Evolutionary conservation across 2,329 filamentous ascomycete genomes (phyloP).

Genomic region (Pseudocercospora fuligena): DNA sequence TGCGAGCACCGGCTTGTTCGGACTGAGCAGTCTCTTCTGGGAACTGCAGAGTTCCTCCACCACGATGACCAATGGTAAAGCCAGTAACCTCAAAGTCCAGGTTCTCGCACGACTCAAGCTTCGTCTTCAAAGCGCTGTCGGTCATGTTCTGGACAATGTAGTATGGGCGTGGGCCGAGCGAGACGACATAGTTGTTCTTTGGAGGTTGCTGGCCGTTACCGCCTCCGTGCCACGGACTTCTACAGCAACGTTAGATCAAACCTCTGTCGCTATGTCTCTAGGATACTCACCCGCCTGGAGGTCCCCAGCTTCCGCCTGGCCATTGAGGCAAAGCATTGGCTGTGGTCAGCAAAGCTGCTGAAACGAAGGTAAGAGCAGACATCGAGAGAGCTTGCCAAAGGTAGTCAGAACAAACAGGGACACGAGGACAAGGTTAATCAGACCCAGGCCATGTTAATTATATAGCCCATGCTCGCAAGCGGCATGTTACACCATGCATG

Average conservation of each 20-base stretch:
- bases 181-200: not conserved
- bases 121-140: constrained; percentile 17
- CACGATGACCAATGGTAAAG: constrained; percentile 18
- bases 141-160: constrained; percentile 22
- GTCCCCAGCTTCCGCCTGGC: not conserved
- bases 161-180: constrained; percentile 19
- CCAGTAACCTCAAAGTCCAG: constrained; percentile 15
- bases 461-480: not conserved
- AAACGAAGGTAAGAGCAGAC: not conserved
- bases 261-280: not conserved
- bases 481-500: not conserved
- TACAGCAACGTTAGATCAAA: not conserved
- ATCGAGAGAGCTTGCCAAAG: not conserved
- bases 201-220: not conserved
- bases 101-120: constrained; percentile 18
- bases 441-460: not conserved
- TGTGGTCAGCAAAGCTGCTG: constrained; percentile 3
- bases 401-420: not conserved
- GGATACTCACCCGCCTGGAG: not conserved
- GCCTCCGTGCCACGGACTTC: not conserved
- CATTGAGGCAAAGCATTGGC: constrained; percentile 1
- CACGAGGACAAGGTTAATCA: not conserved
- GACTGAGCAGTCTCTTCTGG: constrained; percentile 21
- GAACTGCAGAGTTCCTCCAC: constrained; percentile 19
- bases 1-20: constrained; percentile 18